phyloP scores from a whole-genome alignment of 306 rosid genomes.

The Rosa multiflora region DNA sequence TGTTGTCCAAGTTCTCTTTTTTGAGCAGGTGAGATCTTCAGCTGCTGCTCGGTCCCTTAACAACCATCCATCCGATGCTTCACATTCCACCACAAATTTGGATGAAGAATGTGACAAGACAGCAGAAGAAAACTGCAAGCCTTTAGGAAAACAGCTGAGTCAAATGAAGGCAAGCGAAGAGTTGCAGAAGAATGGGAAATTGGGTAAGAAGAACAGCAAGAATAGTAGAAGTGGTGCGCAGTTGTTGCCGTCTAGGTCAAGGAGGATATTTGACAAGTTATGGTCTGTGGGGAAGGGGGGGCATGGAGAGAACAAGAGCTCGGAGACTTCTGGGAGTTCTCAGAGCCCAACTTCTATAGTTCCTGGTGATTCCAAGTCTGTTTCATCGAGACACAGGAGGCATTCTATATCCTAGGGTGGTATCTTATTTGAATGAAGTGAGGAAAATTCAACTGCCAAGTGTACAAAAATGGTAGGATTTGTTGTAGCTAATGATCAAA shows the following conservation, averaged over 20 bases:
- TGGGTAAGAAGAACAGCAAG: slow-evolving; percentile 71
- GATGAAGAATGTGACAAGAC: slow-evolving; percentile 45
- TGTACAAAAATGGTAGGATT: slow-evolving; percentile 60
- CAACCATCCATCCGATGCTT: slow-evolving; percentile 26
- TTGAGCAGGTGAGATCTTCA: slow-evolving; percentile 80
- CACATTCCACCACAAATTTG: slow-evolving; percentile 28
- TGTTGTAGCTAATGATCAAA: slow-evolving; percentile 25
- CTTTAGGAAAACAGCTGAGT: slow-evolving; percentile 48
- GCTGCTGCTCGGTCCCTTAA: slow-evolving; percentile 24
- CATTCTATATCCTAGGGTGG: slow-evolving; percentile 71
- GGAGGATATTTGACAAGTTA: slow-evolving; percentile 82
- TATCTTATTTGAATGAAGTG: slow-evolving; percentile 12
- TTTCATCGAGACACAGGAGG: slow-evolving; percentile 82
- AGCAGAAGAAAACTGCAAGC: slow-evolving; percentile 43
- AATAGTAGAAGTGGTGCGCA: slow-evolving; percentile 80
- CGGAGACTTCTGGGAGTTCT: slow-evolving; percentile 92
- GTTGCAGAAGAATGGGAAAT: slow-evolving; percentile 38
- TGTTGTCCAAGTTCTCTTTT: slow-evolving; percentile 84
- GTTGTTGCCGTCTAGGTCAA: slow-evolving; percentile 77
- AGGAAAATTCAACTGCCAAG: slow-evolving; percentile 31
- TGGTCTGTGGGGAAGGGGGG: slow-evolving; percentile 81
- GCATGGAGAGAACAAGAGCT: slow-evolving; percentile 70
- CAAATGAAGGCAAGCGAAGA: slow-evolving; percentile 58
- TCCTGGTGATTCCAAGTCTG: slow-evolving; percentile 69
- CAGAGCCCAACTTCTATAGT: slow-evolving; percentile 84